Base-by-base conservation (phyloP, 2,329 filamentous ascomycete genomes). In the Corynespora cassiicola region DNA sequence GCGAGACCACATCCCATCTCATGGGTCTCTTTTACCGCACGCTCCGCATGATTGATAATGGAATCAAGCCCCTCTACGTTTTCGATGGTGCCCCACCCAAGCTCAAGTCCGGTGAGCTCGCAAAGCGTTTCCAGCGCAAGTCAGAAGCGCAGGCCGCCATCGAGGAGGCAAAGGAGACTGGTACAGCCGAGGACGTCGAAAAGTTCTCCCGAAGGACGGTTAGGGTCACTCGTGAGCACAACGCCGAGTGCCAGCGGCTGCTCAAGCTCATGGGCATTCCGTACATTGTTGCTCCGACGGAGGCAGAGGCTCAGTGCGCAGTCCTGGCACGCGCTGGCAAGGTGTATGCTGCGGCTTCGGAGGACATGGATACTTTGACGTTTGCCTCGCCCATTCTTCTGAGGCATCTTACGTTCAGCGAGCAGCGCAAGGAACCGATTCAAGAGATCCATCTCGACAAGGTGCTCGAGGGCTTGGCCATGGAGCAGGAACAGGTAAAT, bases 11-110 rank as follows among this genome's bases (percentile, higher is more conserved):
- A 1, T 99, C 94, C 12, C 94, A 99, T 69, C 76, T 99, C 11
- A 97, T 99, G 91, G 94, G 94, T 63, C 92, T 99, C 85, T 99
- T 99, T 77, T 99, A 99, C 77, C 91, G 94, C 58, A 99, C 94
- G 2, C 80, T 99, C 6, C 90, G 94, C 58, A 97, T 99, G 75
- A 89, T 97, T 61, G 94, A 99, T 73, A 97, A 96, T 60, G 94
- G 94, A 41, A 97, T 99, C 75, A 99, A 99, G 68, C 94, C 94
- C 1, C 81, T 99, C 54, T 99, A 96, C 70, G 92, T 99, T 41
- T 99, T 99, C 67, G 94, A 99, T 58, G 94, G 94, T 42, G 90
- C 91, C 7, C 94, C 94, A 12, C 94, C 94, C 1, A 97, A 96
- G 69, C 85, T 99, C 66, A 99, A 99, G 75, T 96, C 90, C 0